Evolutionary conservation across 306 rosid genomes (phyloP).

Genomic region (Dryas octopetala): DNA sequence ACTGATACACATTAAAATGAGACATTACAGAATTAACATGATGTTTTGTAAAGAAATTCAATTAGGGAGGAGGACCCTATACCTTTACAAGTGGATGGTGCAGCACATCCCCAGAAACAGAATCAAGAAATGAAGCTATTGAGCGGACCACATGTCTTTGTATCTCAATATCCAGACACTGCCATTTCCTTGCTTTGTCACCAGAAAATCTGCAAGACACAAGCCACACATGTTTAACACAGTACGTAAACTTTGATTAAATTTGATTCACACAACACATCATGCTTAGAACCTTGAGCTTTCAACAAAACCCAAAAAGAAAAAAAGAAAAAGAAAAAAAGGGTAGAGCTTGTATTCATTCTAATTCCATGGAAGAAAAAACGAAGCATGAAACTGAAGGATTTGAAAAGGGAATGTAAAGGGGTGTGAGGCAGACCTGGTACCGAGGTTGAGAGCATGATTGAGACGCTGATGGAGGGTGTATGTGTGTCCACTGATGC

Average conservation of each 20-base stretch:
- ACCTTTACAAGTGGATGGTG: conserved; percentile 66
- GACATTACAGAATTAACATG: neutral
- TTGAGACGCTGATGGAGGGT: conserved; percentile 75
- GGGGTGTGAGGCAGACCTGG: conserved; percentile 42
- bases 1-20: neutral
- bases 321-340: too few species aligned
- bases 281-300: too few species aligned
- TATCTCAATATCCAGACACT: conserved; percentile 65
- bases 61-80: neutral
- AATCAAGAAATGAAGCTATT: conserved; percentile 61
- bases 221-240: neutral
- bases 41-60: neutral
- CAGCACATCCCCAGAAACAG: conserved; percentile 42
- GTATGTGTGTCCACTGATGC: conserved; percentile 40
- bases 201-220: conserved; percentile 41
- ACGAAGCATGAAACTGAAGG: neutral
- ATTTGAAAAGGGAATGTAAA: neutral
- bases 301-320: neutral
- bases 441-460: conserved; percentile 69
- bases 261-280: neutral
- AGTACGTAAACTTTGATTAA: neutral
- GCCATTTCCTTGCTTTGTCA: conserved; percentile 57
- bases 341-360: too few species aligned
- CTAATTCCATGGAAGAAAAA: neutral
- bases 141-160: conserved; percentile 70